Evolutionary conservation across 139 green algal genomes (phyloP), one percentile per base, ranked within the genome.

Genomic region (Auxenochlorella pyrenoidosa): DNA sequence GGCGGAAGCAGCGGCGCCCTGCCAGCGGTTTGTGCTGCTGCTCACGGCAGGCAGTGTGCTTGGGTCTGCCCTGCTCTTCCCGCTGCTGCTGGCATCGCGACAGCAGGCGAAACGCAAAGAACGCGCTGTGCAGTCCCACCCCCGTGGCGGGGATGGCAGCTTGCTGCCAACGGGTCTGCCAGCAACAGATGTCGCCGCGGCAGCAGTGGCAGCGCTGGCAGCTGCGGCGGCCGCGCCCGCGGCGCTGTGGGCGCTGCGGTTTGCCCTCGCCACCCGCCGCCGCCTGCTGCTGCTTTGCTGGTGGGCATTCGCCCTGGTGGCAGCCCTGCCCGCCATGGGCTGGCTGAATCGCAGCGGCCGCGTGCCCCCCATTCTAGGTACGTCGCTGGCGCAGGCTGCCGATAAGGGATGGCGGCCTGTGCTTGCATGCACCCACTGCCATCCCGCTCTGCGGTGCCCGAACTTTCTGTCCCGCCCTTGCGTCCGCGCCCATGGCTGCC

Each of bases 271-370:
- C 1, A 83, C 73, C 26, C 32, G 38, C 21, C 47, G 75, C 0
- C 84, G 94, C 13, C 66, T 92, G 59, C 65, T 73, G 15, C 65
- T 95, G 38, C 82, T 95, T 75, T 77, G 38, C 13, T 95, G 93
- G 87, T 97, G 95, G 94, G 87, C 84, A 8, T 87, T 26, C 1
- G 73, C 92, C n/a, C 77, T 96, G 51, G 92, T 66, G 2, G 75
- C 63, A 0, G 73, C 86, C 13, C 89, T 96, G 75, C 94, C 94
- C 2, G 47, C 79, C 44, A 94, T 96, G 87, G 80, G 90, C 54
- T 81, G 71, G 75, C 58, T 91, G 5, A 88, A 86, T 0, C 28
- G 36, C 32, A 59, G 66, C 30, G 86, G 86, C 40, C 44, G 38
- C 4, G 51, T 90, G 77, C 87, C 81, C 18, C 82, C 82, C 51